Conservation (phyloP, 2,329 filamentous ascomycete genomes). For the Cladophialophora bantiana region DNA sequence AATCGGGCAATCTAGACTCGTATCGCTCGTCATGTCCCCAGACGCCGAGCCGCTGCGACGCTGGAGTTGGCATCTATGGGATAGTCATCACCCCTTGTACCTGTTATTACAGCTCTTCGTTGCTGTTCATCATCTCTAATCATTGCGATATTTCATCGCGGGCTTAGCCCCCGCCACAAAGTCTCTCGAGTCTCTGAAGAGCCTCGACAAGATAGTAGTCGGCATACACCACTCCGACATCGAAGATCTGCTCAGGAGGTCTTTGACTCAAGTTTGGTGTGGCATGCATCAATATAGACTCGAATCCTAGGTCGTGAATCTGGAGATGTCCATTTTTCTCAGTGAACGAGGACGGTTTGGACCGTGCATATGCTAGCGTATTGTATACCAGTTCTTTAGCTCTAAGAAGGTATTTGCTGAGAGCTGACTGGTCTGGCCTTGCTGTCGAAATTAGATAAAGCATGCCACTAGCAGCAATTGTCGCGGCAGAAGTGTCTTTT, state of each 20-base stretch:
- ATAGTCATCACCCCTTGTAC: no score
- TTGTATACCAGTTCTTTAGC: not conserved
- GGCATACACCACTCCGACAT: not conserved
- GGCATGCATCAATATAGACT: conserved; percentile 3
- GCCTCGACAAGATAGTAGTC: conserved; percentile 1
- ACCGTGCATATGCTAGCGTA: conserved; percentile 1
- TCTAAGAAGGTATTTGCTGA: not conserved
- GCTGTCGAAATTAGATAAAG: conserved; percentile 4
- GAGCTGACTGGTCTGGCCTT: not conserved
- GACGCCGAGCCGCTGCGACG: no score
- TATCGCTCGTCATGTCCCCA: no score
- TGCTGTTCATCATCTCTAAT: no score
- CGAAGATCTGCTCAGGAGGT: conserved; percentile 1
- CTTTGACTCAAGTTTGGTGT: conserved; percentile 1
- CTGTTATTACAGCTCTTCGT: no score
- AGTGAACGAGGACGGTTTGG: conserved; percentile 3
- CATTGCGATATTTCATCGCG: no score
- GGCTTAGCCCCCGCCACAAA: not conserved
- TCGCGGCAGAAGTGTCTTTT: not conserved
- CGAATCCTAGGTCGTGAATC: conserved; percentile 3
- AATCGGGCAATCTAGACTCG: no score
- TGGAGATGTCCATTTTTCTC: conserved; percentile 1
- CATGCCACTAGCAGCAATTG: conserved; percentile 3
- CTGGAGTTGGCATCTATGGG: no score
- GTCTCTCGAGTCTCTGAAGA: not conserved